These are phyloP conservation scores for Zygotorulaspora florentina DNA, from an alignment of 805 yeast genomes.

Conservation along the genomic window DNA sequence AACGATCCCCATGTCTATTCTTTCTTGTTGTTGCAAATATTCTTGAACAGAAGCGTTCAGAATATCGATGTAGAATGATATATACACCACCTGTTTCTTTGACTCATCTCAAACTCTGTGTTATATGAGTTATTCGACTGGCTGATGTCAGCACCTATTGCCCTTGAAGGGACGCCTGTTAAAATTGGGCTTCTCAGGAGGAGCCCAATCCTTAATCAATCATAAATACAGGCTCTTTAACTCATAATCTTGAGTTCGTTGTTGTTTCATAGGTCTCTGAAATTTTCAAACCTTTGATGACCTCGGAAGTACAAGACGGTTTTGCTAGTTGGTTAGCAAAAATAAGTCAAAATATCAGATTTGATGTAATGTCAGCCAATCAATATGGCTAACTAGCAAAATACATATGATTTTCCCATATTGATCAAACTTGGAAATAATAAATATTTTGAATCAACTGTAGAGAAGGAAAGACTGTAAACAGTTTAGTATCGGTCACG, in stretches of 20 bases:
- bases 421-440: conserved; percentile 6
- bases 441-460: conserved; percentile 5
- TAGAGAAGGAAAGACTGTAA: conserved; percentile 9
- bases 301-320: conserved; percentile 12
- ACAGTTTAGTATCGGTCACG: conserved; percentile 8
- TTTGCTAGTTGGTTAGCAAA: conserved; percentile 10
- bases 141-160: conserved; percentile 7
- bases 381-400: conserved; percentile 7
- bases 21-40: conserved; percentile 36
- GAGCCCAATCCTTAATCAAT: conserved; percentile 73
- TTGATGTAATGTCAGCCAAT: conserved; percentile 7
- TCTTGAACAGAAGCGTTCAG: conserved; percentile 70
- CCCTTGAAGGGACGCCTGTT: conserved; percentile 54
- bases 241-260: conserved; percentile 58
- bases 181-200: conserved; percentile 65
- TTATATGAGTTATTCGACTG: conserved; percentile 6
- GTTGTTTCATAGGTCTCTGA: conserved; percentile 72
- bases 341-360: conserved; percentile 7
- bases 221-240: conserved; percentile 75
- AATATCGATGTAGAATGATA: conserved; percentile 77
- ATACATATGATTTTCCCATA: conserved; percentile 6
- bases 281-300: conserved; percentile 62
- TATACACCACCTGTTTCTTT: conserved; percentile 65
- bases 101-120: conserved; percentile 72
- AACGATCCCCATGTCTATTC: conserved; percentile 7